phyloP scores from a whole-genome alignment of 495 filamentous ascomycete species.

The Xylaria grammica region DNA sequence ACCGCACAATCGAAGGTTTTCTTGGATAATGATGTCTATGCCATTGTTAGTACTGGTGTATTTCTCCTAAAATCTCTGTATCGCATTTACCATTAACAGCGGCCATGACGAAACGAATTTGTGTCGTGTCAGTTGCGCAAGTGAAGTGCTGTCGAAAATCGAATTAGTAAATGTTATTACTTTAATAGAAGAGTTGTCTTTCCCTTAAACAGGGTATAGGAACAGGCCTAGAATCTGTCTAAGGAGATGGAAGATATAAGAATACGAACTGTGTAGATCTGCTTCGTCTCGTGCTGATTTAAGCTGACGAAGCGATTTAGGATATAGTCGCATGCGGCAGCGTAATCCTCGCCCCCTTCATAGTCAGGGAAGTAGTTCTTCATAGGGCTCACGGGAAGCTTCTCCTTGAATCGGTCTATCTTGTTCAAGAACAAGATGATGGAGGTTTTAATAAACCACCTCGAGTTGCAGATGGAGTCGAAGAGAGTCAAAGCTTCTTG shows the following conservation, averaged over 20 bases:
- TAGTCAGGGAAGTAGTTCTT: conserved; percentile 99
- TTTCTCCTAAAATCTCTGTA: not conserved
- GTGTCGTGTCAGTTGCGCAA: conserved; percentile 95
- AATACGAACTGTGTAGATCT: conserved; percentile 79
- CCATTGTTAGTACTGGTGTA: not conserved
- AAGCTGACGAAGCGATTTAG: conserved; percentile 95
- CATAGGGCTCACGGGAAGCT: conserved; percentile 98
- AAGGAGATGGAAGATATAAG: not conserved
- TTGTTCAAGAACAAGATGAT: conserved; percentile 99
- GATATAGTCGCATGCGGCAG: conserved; percentile 94
- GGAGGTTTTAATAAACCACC: conserved; percentile 99
- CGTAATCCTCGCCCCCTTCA: conserved; percentile 91
- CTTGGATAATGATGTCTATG: conserved; percentile 99
- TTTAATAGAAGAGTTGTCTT: too few species aligned
- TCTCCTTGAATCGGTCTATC: conserved; percentile 99
- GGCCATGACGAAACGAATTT: conserved; percentile 99
- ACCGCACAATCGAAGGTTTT: conserved; percentile 97
- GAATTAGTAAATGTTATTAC: conserved; percentile 4
- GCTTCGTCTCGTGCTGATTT: conserved; percentile 98
- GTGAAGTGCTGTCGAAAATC: conserved; percentile 63
- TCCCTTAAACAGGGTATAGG: too few species aligned
- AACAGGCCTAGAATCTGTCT: not conserved
- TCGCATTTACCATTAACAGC: conserved; percentile 85
- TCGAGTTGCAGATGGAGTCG: conserved; percentile 98
- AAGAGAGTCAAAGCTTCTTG: conserved; percentile 97